phyloP scores from a whole-genome alignment of 495 filamentous ascomycete genomes.

The Aspergillus olivimuriae region DNA sequence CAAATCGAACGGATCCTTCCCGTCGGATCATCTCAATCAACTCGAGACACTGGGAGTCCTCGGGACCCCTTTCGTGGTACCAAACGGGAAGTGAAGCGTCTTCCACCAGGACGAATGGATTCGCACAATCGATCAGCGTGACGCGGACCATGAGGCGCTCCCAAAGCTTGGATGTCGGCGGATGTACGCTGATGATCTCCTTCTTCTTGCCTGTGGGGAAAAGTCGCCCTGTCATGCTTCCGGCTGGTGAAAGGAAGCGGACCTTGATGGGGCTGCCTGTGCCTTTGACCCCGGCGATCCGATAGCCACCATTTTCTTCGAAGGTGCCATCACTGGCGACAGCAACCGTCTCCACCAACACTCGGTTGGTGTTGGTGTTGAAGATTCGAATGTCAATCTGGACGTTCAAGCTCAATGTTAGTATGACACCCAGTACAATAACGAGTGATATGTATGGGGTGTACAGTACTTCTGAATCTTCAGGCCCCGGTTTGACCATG shows the following conservation, averaged over 20 bases:
- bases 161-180: neutral
- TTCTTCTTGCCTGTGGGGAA: slow-evolving; percentile 22
- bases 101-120: slow-evolving; percentile 31
- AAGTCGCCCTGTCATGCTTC: slow-evolving; percentile 27
- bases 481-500: slow-evolving; percentile 11
- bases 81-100: slow-evolving; percentile 11
- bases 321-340: slow-evolving; percentile 14
- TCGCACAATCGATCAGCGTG: slow-evolving; percentile 27
- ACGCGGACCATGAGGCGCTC: slow-evolving; percentile 11
- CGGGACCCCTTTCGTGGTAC: neutral
- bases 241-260: slow-evolving; percentile 22
- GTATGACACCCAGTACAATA: too few species aligned
- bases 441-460: too few species aligned
- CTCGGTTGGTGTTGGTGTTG: slow-evolving; percentile 26
- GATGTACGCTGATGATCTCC: slow-evolving; percentile 13
- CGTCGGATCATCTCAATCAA: slow-evolving; percentile 24
- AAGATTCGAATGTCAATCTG: slow-evolving; percentile 26
- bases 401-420: neutral
- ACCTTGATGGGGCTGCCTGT: slow-evolving; percentile 21
- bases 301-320: slow-evolving; percentile 20
- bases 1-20: slow-evolving; percentile 21
- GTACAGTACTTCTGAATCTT: neutral
- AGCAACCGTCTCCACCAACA: slow-evolving; percentile 22
- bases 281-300: slow-evolving; percentile 21
- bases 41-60: neutral